Base-by-base conservation (phyloP, 352 stramenopile species). In the Halophytophthora batemanensis region DNA sequence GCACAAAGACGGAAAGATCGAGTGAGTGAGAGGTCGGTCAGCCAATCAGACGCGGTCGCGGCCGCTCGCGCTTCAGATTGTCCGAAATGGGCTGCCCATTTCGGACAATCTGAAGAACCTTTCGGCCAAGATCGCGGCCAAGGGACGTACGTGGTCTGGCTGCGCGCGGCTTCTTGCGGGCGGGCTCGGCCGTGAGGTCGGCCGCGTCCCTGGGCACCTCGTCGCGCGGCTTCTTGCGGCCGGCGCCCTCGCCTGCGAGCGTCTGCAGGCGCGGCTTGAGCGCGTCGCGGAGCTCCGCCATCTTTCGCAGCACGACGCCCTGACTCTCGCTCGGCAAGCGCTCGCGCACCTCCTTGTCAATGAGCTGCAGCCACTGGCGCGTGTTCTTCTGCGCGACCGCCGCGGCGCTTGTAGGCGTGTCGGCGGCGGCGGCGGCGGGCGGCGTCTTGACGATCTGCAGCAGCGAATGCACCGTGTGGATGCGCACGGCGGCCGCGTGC, bases 391-490 rank as follows among this genome's bases (percentile, higher is more conserved):
- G 53, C 8, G 64, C 71, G 37, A 59, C 58, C 29, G 55, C 46
- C 12, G 55, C 41, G 12, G 59, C 65, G 4, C 56, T 64, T 18
- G 52, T 46, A 29, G 66, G 57, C 7, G 60, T 69, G 34, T 53
- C 69, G 12, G 44, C 50, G n/a, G 50, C 54, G 14, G 46, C 56
- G 6, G 61, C 50, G 31, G 50, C 47, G 4, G 49, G 18, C 6
- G 69, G 53, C 8, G 61, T 71, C 58, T 86, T 87, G n/a, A 76
- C 69, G 39, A 93, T 82, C 59, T 83, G 66, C 46, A 86, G 48
- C 36, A 93, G 64, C 35, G 78, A 77, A 37, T 77, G 77, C 50
- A 91, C 61, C 48, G 76, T 80, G 68, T 91, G 74, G 62, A 93
- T 88, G 34, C 80, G 80, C 53, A 90, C 77, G 12, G 78, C 64